Base-by-base conservation (phyloP, 2,329 filamentous ascomycete species). In the Diplocarpon rosae region DNA sequence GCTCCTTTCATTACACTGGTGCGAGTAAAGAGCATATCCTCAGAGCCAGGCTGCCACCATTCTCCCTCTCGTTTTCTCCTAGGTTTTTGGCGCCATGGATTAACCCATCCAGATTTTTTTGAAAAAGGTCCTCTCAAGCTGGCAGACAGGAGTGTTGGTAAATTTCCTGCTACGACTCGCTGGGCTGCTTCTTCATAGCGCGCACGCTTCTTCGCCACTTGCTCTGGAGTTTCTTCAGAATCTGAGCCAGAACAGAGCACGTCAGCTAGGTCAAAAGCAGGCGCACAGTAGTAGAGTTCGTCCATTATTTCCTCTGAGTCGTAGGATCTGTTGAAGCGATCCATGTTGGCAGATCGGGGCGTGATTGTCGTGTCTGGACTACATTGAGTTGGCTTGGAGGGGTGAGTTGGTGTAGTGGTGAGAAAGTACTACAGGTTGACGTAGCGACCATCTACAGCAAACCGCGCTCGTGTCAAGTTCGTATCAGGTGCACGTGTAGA, bases 121-220 rank as follows among this genome's bases (percentile, higher is more conserved):
- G 71, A 67, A 51, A 85, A 82, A 0, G 81, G 82, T 0, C 81
- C 82, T 47, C 65, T 69, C 2, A 85, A 65, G 5, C 65, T 62
- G 6, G 81, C 73, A 11, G 82, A 81, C 2, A 79, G 59, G 2
- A 88, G 66, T 17, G 72, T 56, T 0, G 80, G 70, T 1, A 68
- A 57, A 27, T 69, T 63, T 0, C 81, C 82, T 6, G 67, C 62
- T 31, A 84, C 63, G 53, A 73, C 85, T 29, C 69, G 68, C 28
- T 69, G 63, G 1, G 76, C 81, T 11, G 80, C 71, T 0, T 66
- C 62, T 58, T 84, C 78, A 47, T 80, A 77, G 47, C 75, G 69
- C 16, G 66, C 60, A 20, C 68, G 69, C 57, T 73, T 77, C 11
- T 73, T 68, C 2, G 66, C 60, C 28, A 65, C 65, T 3, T 72